Base-by-base conservation (phyloP, 1,284 basidiomycete species). In the Pterulicium gracile region DNA sequence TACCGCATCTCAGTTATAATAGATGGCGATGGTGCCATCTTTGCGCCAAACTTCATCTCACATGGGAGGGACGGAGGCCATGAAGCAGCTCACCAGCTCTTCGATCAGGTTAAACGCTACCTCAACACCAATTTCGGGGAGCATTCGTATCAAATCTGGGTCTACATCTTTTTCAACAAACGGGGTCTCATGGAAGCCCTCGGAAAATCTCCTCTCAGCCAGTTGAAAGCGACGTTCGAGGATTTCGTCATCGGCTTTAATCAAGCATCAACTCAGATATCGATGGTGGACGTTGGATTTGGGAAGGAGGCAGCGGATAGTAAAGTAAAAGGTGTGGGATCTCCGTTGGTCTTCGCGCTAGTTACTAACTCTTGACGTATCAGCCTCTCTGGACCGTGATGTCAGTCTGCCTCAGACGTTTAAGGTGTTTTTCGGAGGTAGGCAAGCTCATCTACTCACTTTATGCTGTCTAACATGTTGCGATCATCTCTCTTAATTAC, bases 261-360 rank as follows among this genome's bases (percentile, higher is more conserved):
- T 59, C 73, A 79, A 58, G 73, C 78, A 5, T 64, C 72, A 10
- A 75, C 77, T 49, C 67, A 77, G 34, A 82, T 81, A 56, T 59
- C 73, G 56, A 81, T 88, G 59, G 68, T 81, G 44, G 84, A 88
- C 58, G 81, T 84, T 45, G 83, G 84, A 19, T 68, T 65, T 47
- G 78, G 71, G 45, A 86, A 87, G 63, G 83, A 88, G 61, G 79
- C 76, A 2, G 75, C 77, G 21, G 81, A 85, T 58, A 69, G 76
- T 40, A 88, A 88, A 63, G 75, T 88, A 55, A 78, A 77, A 68
- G 78, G 83, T 81, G 51, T 22, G 57, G 48, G 24, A 24, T 49
- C 14, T 14, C 44, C 10, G 24, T 39, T 39, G n/a, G n/a, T 4
- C 36, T 18, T 45, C 20, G n/a, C n/a, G n/a, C n/a, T n/a, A n/a